These are phyloP conservation scores for Epichloe elymi DNA, from an alignment of 2,329 filamentous ascomycete species.

Conservation along the genomic window DNA sequence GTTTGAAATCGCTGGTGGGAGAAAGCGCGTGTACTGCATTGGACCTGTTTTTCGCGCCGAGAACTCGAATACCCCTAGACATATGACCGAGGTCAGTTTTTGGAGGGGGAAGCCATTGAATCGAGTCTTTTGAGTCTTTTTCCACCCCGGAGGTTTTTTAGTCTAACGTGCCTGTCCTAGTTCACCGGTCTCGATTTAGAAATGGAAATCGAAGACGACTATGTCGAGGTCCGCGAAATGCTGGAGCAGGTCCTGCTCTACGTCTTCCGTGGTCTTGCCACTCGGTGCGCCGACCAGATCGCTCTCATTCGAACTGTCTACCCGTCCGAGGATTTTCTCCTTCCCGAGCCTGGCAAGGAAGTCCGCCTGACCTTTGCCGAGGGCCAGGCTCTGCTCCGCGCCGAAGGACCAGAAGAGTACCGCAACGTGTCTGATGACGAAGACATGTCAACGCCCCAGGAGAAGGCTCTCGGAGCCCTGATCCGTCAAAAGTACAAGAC, in stretches of 20 bases:
- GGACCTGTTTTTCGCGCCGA: slow-evolving; percentile 79
- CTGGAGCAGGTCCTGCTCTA: slow-evolving; percentile 62
- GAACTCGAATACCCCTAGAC: slow-evolving; percentile 69
- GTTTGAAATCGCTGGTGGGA: slow-evolving; percentile 66
- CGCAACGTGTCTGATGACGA: slow-evolving; percentile 60
- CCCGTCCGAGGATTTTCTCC: slow-evolving; percentile 63
- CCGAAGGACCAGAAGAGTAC: slow-evolving; percentile 56
- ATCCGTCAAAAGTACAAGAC: slow-evolving; percentile 82
- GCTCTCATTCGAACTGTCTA: slow-evolving; percentile 61
- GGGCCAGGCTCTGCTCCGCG: slow-evolving; percentile 62
- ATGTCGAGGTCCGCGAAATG: slow-evolving; percentile 60
- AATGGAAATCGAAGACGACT: slow-evolving; percentile 73
- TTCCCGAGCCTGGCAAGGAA: slow-evolving; percentile 61
- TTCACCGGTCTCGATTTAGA: slow-evolving; percentile 83
- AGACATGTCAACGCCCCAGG: slow-evolving; percentile 68
- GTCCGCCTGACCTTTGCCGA: slow-evolving; percentile 67
- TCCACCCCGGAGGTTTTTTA: background rate
- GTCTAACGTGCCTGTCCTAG: background rate
- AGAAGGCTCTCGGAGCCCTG: slow-evolving; percentile 78
- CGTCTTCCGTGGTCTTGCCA: slow-evolving; percentile 53
- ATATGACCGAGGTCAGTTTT: slow-evolving; percentile 57
- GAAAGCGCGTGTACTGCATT: slow-evolving; percentile 66
- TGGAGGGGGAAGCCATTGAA: background rate
- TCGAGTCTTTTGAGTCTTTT: background rate
- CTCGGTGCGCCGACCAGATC: slow-evolving; percentile 55